Conservation (phyloP, 2,329 filamentous ascomycete genomes). For the Alternaria alternata region DNA sequence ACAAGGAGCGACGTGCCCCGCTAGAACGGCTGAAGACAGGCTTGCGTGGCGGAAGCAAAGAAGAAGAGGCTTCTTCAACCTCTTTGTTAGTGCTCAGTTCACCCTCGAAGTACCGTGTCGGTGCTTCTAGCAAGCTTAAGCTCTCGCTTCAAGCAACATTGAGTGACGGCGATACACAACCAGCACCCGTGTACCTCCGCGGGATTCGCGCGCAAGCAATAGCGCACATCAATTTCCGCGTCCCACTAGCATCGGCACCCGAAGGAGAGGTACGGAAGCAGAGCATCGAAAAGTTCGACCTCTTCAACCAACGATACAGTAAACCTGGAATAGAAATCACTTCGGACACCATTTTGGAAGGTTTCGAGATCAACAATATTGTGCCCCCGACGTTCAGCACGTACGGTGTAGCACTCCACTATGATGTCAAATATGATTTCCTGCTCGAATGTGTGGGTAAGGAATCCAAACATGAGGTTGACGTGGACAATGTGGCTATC, state of each 20-base stretch:
- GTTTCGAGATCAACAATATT: constrained; percentile 23
- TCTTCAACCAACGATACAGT: constrained; percentile 30
- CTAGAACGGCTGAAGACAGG: constrained; percentile 18
- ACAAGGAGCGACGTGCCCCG: constrained; percentile 11
- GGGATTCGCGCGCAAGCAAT: constrained; percentile 29
- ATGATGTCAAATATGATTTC: constrained; percentile 28
- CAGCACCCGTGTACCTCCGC: constrained; percentile 27
- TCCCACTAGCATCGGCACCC: constrained; percentile 17
- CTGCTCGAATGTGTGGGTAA: constrained; percentile 30
- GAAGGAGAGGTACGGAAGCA: constrained; percentile 19
- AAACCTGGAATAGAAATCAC: constrained; percentile 26
- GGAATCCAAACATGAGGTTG: constrained; percentile 27
- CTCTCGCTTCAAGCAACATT: constrained; percentile 22
- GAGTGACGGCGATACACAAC: constrained; percentile 7
- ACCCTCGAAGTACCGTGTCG: constrained; percentile 23
- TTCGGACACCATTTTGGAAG: constrained; percentile 14
- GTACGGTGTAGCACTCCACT: constrained; percentile 25
- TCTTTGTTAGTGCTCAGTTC: constrained; percentile 24
- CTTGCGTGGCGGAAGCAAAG: constrained; percentile 14
- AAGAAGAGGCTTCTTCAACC: constrained; percentile 18
- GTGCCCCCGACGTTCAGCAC: constrained; percentile 31
- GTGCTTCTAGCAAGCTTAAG: constrained; percentile 19
- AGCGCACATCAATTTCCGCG: constrained; percentile 24
- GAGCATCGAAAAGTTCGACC: constrained; percentile 24
- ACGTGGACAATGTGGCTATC: constrained; percentile 22